Evolutionary conservation across 2,329 filamentous ascomycete genomes (phyloP).

Genomic region (Ceratocystis smalleyi): DNA sequence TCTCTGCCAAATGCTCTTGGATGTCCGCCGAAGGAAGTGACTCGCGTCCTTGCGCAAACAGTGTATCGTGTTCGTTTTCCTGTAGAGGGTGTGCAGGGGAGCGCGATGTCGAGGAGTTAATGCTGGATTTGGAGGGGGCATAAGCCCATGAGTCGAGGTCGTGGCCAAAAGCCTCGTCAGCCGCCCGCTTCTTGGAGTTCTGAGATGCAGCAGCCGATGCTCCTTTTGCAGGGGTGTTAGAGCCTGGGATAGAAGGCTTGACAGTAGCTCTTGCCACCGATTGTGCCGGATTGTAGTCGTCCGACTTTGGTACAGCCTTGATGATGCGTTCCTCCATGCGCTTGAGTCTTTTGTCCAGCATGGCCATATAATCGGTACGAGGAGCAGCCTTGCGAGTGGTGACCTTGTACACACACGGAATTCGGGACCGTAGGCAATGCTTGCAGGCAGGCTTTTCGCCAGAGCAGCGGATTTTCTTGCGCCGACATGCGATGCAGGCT

Average conservation of each 20-base stretch:
- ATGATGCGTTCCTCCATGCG: constrained; percentile 97
- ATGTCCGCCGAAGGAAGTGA: constrained; percentile 71
- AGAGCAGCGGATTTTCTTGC: constrained; percentile 96
- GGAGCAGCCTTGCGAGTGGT: constrained; percentile 88
- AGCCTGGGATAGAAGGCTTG: constrained; percentile 55
- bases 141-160: constrained; percentile 72
- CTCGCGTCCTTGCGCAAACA: constrained; percentile 69
- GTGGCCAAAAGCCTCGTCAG: constrained; percentile 73
- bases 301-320: constrained; percentile 80
- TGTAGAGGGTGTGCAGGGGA: constrained; percentile 24
- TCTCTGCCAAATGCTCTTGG: constrained; percentile 82
- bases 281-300: constrained; percentile 34
- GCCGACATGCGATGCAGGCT: constrained; percentile 85
- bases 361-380: constrained; percentile 95
- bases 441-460: constrained; percentile 97
- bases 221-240: neutral
- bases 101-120: constrained; percentile 19
- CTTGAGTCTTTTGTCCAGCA: constrained; percentile 90
- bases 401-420: constrained; percentile 95
- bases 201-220: constrained; percentile 29
- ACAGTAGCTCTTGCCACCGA: constrained; percentile 65
- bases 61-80: constrained; percentile 56
- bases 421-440: constrained; percentile 80
- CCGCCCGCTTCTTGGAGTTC: constrained; percentile 58
- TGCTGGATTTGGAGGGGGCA: constrained; percentile 37